Evolutionary conservation across 805 yeast species (phyloP).

Genomic region (Schizosaccharomyces japonicus): DNA sequence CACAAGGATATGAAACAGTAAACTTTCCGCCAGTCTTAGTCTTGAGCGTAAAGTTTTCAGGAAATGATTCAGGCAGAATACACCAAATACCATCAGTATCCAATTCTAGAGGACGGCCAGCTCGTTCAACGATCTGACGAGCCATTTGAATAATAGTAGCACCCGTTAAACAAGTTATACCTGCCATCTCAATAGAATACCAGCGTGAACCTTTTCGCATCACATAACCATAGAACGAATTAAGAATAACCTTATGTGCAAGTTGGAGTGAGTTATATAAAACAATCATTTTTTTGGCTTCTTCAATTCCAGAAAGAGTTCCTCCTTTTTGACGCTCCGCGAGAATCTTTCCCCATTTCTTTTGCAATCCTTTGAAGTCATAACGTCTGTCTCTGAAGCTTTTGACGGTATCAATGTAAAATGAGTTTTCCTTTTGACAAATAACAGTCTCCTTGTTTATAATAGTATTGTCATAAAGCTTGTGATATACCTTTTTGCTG

Average conservation of each 20-base stretch:
- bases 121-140: slow-evolving; percentile 61
- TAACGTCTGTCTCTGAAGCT: slow-evolving; percentile 88
- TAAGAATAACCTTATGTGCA: slow-evolving; percentile 89
- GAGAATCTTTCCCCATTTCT: slow-evolving; percentile 74
- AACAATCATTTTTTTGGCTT: slow-evolving; percentile 82
- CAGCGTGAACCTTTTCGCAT: slow-evolving; percentile 98
- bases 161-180: slow-evolving; percentile 93
- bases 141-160: slow-evolving; percentile 98
- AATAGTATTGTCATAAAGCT: slow-evolving; percentile 57
- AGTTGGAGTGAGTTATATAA: slow-evolving; percentile 84
- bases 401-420: slow-evolving; percentile 82
- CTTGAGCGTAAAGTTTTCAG: slow-evolving; percentile 57
- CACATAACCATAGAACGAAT: slow-evolving; percentile 92
- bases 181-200: slow-evolving; percentile 99
- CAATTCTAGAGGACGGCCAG: slow-evolving; percentile 85
- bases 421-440: slow-evolving; percentile 93
- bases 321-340: slow-evolving; percentile 24
- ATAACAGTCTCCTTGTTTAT: slow-evolving; percentile 78
- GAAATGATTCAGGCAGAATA: slow-evolving; percentile 77
- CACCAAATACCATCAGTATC: slow-evolving; percentile 99
- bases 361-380: slow-evolving; percentile 80
- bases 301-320: slow-evolving; percentile 49
- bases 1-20: slow-evolving; percentile 73
- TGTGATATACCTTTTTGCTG: slow-evolving; percentile 63
- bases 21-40: slow-evolving; percentile 56